Base-by-base conservation (phyloP, 495 filamentous ascomycete genomes). In the Hypoxylon cercidicola region DNA sequence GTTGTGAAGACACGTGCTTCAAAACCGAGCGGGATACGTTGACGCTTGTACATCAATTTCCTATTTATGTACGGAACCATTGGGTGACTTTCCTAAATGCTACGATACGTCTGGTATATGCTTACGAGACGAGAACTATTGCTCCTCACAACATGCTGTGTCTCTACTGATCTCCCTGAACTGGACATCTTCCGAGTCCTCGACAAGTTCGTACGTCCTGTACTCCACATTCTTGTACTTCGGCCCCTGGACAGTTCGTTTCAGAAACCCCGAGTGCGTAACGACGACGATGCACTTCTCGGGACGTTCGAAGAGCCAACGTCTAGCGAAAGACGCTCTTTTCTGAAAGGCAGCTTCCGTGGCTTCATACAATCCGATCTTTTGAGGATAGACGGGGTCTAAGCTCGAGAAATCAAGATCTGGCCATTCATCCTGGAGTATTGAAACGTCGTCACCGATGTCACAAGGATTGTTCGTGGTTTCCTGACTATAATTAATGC, bases 221-320 rank as follows among this genome's bases (percentile, higher is more conserved):
- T 76, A 84, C 59, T 85, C 82, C 4, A 79, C 81, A 66, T 85
- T 84, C 19, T 54, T 66, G 67, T 73, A 84, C 43, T 66, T 66
- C 12, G 68, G 63, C 18, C 74, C 71, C 39, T 55, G 51, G 21
- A 72, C 65, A 12, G 84, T 64, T 37, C 78, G 70, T 12, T 75
- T 68, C 32, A 84, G 66, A 60, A 85, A 85, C 0, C 77, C 82
- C 4, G 79, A 79, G 69, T 85, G 82, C 47, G 74, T 74, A 5
- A 85, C 82, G 1, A 84, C 82, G 10, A 80, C 74, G 47, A 85
- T 79, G 51, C 82, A 81, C 52, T 83, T 82, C 60, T 85, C 82
- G 0, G 77, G 74, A 10, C 81, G 75, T 20, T 69, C 63, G 20
- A 71, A 76, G 60, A 85, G 76, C 70, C 73, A 79, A 18, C 66